Percentiles rank a stretch among this genome's conserved stretches.
Conservation (phyloP, 176 grass and related monocot species). For the Urochloa ruziziensis region DNA sequence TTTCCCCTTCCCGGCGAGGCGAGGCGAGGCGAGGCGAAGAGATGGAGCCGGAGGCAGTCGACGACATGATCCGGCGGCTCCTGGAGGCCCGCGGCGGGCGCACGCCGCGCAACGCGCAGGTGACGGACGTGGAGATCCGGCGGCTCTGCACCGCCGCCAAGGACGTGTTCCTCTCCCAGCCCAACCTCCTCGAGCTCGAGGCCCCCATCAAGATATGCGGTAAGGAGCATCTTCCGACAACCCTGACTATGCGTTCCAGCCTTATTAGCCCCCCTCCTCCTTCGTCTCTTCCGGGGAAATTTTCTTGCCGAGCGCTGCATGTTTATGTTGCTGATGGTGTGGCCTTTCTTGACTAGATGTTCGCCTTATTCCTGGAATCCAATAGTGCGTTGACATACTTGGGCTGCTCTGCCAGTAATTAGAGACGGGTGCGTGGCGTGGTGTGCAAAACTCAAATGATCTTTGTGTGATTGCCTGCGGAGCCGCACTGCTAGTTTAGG, state of each 20-base stretch:
- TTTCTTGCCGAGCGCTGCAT: not conserved
- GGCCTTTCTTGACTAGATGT: not conserved
- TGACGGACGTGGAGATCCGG: constrained; percentile 74
- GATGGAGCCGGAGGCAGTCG: constrained; percentile 60
- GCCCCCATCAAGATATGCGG: constrained; percentile 96
- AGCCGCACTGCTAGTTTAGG: not conserved
- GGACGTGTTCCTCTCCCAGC: constrained; percentile 80
- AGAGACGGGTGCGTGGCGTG: not conserved
- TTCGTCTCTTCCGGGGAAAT: not conserved
- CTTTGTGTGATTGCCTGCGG: not conserved
- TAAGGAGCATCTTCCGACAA: not conserved
- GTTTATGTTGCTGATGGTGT: not conserved
- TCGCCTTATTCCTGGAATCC: not conserved
- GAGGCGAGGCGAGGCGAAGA: not conserved
- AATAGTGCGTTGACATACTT: not conserved
- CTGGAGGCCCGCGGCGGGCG: constrained; percentile 63
- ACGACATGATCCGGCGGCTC: constrained; percentile 73
- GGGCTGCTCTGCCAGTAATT: not conserved
- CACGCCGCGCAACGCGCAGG: constrained; percentile 59
- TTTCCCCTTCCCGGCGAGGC: not conserved
- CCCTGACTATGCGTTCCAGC: not conserved
- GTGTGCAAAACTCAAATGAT: not conserved
- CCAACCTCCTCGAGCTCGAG: constrained; percentile 88
- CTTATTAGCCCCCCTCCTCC: not conserved
- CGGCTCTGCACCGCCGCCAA: constrained; percentile 68